Conservation (phyloP, 2,329 filamentous ascomycete species). For the Claviceps citrina region DNA sequence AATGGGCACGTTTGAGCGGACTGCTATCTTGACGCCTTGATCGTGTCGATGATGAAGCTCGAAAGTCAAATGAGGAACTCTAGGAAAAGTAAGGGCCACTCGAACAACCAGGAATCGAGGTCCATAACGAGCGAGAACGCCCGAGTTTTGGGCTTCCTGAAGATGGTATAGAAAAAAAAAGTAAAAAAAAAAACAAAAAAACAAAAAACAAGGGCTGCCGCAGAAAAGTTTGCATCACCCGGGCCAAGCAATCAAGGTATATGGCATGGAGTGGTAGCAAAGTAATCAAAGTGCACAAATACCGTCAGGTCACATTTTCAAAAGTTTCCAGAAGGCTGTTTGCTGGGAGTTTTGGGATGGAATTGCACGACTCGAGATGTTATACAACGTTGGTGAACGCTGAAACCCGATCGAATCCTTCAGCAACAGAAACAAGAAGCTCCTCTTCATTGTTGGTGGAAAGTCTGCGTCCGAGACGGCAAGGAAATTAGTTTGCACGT, state of each 20-base stretch:
- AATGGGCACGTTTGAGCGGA: too few species aligned
- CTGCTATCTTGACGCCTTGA: too few species aligned
- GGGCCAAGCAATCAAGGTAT: slow-evolving; percentile 2
- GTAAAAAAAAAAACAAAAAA: too few species aligned
- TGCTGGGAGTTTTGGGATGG: not conserved
- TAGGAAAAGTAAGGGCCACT: not conserved
- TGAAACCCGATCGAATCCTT: not conserved
- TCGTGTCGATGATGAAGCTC: too few species aligned
- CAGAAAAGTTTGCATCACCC: not conserved
- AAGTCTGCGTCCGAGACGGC: not conserved
- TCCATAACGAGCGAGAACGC: not conserved
- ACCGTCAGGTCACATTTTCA: not conserved
- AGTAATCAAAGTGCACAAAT: not conserved
- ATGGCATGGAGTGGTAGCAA: not conserved
- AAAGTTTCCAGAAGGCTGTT: not conserved
- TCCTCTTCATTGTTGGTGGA: not conserved
- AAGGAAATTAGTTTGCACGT: not conserved
- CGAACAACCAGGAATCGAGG: not conserved
- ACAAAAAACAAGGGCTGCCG: too few species aligned
- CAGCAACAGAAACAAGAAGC: not conserved
- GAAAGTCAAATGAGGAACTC: too few species aligned
- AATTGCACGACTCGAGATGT: slow-evolving; percentile 1
- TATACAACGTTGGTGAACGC: not conserved
- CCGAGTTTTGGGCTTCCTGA: not conserved
- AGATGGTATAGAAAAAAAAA: not conserved